Percentiles rank a stretch among this genome's conserved stretches.
phyloP scores from a whole-genome alignment of 805 yeast species.

The Peterozyma xylosa region DNA sequence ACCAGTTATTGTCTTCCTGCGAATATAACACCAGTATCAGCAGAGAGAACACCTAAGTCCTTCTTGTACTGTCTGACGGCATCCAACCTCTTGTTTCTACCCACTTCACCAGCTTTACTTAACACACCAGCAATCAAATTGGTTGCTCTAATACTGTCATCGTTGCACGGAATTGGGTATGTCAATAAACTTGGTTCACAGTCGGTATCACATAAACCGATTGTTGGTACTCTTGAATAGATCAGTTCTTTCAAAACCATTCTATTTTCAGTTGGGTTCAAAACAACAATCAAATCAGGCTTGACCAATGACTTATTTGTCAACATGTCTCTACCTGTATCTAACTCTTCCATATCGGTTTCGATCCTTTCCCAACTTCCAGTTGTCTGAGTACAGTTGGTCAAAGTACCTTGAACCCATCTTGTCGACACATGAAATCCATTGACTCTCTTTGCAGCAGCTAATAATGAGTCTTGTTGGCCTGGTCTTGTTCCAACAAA shows the following conservation, averaged over 20 bases:
- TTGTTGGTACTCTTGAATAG: slow-evolving; percentile 78
- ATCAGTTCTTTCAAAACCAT: slow-evolving; percentile 77
- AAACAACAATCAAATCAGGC: slow-evolving; percentile 82
- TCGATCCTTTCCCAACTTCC: slow-evolving; percentile 59
- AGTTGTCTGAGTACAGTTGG: slow-evolving; percentile 69
- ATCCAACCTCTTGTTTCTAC: slow-evolving; percentile 50
- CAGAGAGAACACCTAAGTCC: slow-evolving; percentile 17
- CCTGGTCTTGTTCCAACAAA: slow-evolving; percentile 82
- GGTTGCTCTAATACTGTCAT: slow-evolving; percentile 78
- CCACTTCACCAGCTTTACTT: slow-evolving; percentile 78
- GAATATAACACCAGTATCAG: slow-evolving; percentile 6
- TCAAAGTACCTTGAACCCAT: slow-evolving; percentile 94
- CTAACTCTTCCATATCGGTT: slow-evolving; percentile 65
- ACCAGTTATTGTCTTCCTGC: slow-evolving; percentile 2
- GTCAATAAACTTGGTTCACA: slow-evolving; percentile 85
- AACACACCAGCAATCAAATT: slow-evolving; percentile 77
- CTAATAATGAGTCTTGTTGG: slow-evolving; percentile 65
- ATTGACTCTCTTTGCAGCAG: slow-evolving; percentile 68
- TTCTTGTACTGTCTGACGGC: slow-evolving; percentile 26
- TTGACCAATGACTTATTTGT: slow-evolving; percentile 54
- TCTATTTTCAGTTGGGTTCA: slow-evolving; percentile 85
- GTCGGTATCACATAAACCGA: slow-evolving; percentile 91
- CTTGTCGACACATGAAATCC: slow-evolving; percentile 78
- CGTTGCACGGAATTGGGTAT: slow-evolving; percentile 95
- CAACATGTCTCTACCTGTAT: slow-evolving; percentile 52